Base-by-base conservation (phyloP, 2,329 filamentous ascomycete genomes). In the Arachnopeziza araneosa region DNA sequence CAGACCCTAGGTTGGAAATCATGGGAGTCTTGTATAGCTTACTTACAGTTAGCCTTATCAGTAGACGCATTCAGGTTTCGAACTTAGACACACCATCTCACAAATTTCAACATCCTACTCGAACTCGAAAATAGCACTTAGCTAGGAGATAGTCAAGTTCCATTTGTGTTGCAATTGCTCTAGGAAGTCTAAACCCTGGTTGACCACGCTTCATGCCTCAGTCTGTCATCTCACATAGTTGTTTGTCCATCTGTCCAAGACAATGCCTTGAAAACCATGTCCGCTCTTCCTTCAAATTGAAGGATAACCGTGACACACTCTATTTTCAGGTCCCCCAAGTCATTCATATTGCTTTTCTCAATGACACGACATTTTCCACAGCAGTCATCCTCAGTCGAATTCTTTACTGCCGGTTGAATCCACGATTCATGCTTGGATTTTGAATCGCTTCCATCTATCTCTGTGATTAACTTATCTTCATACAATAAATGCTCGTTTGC, bases 231-330 rank as follows among this genome's bases (percentile, higher is more conserved):
- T 19, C 17, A 44, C 4, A 17, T 44, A 44, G 36, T 12, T 14
- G 36, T 44, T 22, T 60, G 48, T 53, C 61, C 59, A 51, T 55
- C 59, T 8, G 52, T 51, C 60, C 57, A 60, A 48, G 49, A 50
- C 32, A 56, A 58, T 24, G 56, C 59, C 52, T 58, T 64, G n/a
- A 67, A 50, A 49, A 70, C 58, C 59, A 70, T 60, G 55, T 71
- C 66, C 21, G 67, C 63, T n/a, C 59, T 57, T 2, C 54, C 60
- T 1, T 62, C 57, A 23, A 69, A 48, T 56, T 70, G 67, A 50
- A 71, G 24, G 10, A 65, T 48, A 54, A 71, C 56, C 2, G 67
- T 70, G 32, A 71, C 52, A 2, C 69, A 67, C 24, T 55, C 57
- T 19, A 71, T 60, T 1, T 59, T 62, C 30, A 63, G 30, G 30